phyloP scores from a whole-genome alignment of 805 yeast genomes.

The Teunomyces lycoperdinae region DNA sequence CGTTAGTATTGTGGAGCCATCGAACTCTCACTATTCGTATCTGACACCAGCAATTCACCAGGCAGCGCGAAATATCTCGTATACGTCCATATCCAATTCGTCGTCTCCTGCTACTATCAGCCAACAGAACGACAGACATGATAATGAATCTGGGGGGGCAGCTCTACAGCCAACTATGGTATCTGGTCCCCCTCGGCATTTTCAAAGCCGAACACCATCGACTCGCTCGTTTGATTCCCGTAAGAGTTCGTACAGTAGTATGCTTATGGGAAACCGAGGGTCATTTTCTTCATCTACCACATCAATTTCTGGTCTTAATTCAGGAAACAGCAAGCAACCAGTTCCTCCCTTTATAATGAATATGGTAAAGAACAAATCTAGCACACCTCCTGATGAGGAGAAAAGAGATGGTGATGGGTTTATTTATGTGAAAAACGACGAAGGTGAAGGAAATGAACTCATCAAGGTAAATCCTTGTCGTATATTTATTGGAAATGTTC shows the following conservation, averaged over 20 bases:
- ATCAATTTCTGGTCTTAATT: background rate
- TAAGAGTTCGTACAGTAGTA: slow-evolving; percentile 10
- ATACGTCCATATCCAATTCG: slow-evolving; percentile 3
- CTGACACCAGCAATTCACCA: background rate
- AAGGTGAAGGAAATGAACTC: slow-evolving; percentile 10
- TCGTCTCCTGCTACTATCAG: background rate
- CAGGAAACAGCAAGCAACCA: slow-evolving; percentile 10
- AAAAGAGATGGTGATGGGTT: slow-evolving; percentile 9
- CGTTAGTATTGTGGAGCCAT: slow-evolving; percentile 10
- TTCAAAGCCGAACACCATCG: slow-evolving; percentile 12
- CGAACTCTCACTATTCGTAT: background rate
- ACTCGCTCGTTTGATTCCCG: slow-evolving; percentile 13
- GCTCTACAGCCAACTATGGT: background rate
- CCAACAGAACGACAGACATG: background rate
- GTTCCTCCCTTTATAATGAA: slow-evolving; percentile 28
- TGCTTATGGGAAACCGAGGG: slow-evolving; percentile 6
- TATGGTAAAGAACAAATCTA: slow-evolving; percentile 14
- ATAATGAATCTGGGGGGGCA: too few species aligned
- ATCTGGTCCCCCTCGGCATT: background rate
- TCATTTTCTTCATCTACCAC: slow-evolving; percentile 9
- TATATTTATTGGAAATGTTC: slow-evolving; percentile 56
- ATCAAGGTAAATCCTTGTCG: slow-evolving; percentile 40
- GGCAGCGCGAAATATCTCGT: background rate
- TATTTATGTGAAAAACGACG: slow-evolving; percentile 18
- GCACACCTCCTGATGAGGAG: slow-evolving; percentile 2